A percentile compares a stretch with the other conserved stretches of the same genome.
Evolutionary conservation across 352 stramenopile species (phyloP).

Genomic region (Globisporangium parvum): DNA sequence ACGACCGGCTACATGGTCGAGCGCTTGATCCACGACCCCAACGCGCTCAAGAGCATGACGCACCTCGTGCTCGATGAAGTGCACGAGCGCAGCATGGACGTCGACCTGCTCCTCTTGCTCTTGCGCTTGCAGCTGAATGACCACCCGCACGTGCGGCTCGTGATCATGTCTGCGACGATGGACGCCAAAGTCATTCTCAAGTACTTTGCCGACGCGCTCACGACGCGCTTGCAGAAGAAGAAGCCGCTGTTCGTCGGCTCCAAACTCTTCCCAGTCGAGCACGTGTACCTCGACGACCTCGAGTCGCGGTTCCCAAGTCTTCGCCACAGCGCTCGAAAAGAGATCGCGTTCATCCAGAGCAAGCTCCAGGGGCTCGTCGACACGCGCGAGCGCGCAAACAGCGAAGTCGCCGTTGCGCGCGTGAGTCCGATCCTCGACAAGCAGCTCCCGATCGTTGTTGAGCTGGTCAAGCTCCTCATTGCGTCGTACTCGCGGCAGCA

Average conservation of each 20-base stretch:
- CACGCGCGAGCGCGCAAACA: slow-evolving; percentile 27
- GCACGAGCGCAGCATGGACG: slow-evolving; percentile 93
- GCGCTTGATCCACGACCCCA: slow-evolving; percentile 90
- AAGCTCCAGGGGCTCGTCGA: slow-evolving; percentile 29
- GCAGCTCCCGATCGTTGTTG: slow-evolving; percentile 47
- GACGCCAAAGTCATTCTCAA: slow-evolving; percentile 89
- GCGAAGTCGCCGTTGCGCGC: slow-evolving; percentile 37
- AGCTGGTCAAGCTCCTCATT: slow-evolving; percentile 57
- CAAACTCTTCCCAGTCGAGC: slow-evolving; percentile 69
- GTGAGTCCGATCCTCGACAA: slow-evolving; percentile 63
- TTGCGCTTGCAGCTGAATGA: slow-evolving; percentile 71
- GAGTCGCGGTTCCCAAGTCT: slow-evolving; percentile 33
- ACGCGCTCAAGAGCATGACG: slow-evolving; percentile 84
- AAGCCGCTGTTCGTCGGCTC: slow-evolving; percentile 78
- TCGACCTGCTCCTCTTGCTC: slow-evolving; percentile 93
- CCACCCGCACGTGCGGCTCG: slow-evolving; percentile 71
- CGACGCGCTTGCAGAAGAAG: slow-evolving; percentile 38
- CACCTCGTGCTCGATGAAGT: slow-evolving; percentile 97
- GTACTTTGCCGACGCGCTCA: slow-evolving; percentile 70
- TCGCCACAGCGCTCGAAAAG: slow-evolving; percentile 24
- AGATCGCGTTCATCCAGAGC: slow-evolving; percentile 35
- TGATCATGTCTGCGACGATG: slow-evolving; percentile 97
- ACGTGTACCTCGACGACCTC: slow-evolving; percentile 59
- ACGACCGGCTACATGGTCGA: slow-evolving; percentile 97
- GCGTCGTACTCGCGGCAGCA: slow-evolving; percentile 27